Conservation (phyloP, 768 basidiomycete species). For the Lactifluus rugatus region DNA sequence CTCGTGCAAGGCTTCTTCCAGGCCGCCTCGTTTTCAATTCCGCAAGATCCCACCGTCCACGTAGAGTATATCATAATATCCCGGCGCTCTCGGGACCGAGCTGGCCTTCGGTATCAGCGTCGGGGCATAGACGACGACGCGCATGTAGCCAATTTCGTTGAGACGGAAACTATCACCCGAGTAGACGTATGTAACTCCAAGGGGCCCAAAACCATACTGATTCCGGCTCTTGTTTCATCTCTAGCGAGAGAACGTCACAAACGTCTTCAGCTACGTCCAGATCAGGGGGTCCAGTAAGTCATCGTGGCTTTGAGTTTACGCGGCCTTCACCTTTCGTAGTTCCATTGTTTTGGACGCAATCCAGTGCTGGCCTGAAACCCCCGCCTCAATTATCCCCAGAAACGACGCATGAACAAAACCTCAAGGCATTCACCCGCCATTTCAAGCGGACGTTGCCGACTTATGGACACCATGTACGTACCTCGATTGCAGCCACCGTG, state of each 20-base stretch:
- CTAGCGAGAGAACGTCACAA: slow-evolving; percentile 64
- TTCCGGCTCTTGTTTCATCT: not conserved
- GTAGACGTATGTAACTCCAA: slow-evolving; percentile 49
- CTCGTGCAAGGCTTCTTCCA: slow-evolving; percentile 94
- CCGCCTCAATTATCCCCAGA: slow-evolving; percentile 70
- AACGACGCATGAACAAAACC: slow-evolving; percentile 60
- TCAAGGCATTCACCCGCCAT: slow-evolving; percentile 63
- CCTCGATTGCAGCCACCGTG: not conserved
- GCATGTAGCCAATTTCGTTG: slow-evolving; percentile 91
- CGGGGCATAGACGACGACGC: slow-evolving; percentile 91
- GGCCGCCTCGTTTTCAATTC: slow-evolving; percentile 54
- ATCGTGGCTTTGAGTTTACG: not conserved
- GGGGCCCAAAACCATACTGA: not conserved
- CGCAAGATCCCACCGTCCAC: slow-evolving; percentile 34
- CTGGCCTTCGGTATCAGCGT: slow-evolving; percentile 89
- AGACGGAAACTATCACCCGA: slow-evolving; percentile 83
- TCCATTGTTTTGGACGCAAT: slow-evolving; percentile 89
- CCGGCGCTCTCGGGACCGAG: slow-evolving; percentile 77
- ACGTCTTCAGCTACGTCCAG: slow-evolving; percentile 85
- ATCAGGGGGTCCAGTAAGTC: slow-evolving; percentile 80
- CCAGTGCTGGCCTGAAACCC: slow-evolving; percentile 79
- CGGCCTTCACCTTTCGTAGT: slow-evolving; percentile 36
- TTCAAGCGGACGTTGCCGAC: slow-evolving; percentile 51
- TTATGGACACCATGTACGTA: slow-evolving; percentile 75
- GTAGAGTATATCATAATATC: slow-evolving; percentile 81